Evolutionary conservation across 2,329 filamentous ascomycete species (phyloP).

Genomic region (Beauveria sp.): DNA sequence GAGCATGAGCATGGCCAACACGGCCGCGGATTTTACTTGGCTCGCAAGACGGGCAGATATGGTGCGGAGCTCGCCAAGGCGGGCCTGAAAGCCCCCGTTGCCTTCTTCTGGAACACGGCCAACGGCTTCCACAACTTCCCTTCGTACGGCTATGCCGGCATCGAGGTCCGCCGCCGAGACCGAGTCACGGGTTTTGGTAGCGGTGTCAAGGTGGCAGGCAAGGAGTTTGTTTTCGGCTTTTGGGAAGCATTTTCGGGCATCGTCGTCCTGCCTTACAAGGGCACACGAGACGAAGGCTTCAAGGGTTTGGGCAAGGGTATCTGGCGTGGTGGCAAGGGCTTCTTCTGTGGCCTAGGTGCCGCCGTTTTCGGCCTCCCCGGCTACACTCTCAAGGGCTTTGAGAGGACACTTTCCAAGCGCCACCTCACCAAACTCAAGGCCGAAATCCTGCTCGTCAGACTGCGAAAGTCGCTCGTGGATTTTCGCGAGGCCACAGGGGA

Average conservation of each 20-base stretch:
- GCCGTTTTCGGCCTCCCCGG: slow-evolving; percentile 22
- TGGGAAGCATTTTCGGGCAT: slow-evolving; percentile 64
- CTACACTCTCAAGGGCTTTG: slow-evolving; percentile 46
- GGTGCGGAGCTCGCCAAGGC: slow-evolving; percentile 53
- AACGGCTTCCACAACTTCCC: slow-evolving; percentile 70
- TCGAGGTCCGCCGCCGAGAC: slow-evolving; percentile 55
- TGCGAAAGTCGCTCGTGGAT: slow-evolving; percentile 24
- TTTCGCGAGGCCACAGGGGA: slow-evolving; percentile 18
- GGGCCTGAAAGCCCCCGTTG: slow-evolving; percentile 57
- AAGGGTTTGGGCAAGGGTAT: slow-evolving; percentile 56
- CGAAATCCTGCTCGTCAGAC: slow-evolving; percentile 25
- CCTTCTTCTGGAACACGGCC: slow-evolving; percentile 60
- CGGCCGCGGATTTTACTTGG: slow-evolving; percentile 21
- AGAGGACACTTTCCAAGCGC: slow-evolving; percentile 37
- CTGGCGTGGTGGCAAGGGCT: slow-evolving; percentile 36
- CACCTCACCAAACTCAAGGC: slow-evolving; percentile 25
- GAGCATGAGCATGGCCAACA: slow-evolving; percentile 20
- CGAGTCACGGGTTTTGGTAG: slow-evolving; percentile 60
- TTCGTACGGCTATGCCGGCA: slow-evolving; percentile 55
- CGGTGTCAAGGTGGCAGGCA: slow-evolving; percentile 53
- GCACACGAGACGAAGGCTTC: slow-evolving; percentile 53
- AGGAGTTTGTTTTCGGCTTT: slow-evolving; percentile 55
- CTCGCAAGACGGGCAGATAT: slow-evolving; percentile 42
- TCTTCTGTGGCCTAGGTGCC: slow-evolving; percentile 35
- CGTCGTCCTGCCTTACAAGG: slow-evolving; percentile 55